phyloP scores from a whole-genome alignment of 192 early-diverging fungal genomes.

The Thamnidium elegans region DNA sequence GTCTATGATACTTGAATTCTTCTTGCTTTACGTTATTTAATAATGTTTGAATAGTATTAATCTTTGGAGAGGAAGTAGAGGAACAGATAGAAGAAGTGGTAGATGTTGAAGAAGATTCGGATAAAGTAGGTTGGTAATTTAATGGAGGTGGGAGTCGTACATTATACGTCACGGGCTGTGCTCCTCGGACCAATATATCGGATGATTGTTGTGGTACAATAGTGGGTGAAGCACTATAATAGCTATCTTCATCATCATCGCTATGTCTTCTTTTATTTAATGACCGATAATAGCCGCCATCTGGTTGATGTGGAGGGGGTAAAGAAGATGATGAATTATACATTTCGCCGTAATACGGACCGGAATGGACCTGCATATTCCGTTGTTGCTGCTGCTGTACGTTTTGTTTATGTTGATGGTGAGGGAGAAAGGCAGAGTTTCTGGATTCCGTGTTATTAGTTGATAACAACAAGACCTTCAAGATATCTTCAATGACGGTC shows the following conservation, averaged over 20 bases:
- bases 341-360: constrained; percentile 20
- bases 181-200: not conserved
- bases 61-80: constrained; percentile 3
- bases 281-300: not conserved
- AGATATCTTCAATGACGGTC: constrained; percentile 21
- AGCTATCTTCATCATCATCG: not conserved
- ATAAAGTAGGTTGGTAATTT: constrained; percentile 11
- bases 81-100: constrained; percentile 17
- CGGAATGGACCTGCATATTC: constrained; percentile 22
- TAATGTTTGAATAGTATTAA: constrained; percentile 12
- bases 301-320: not conserved
- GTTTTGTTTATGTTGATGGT: not conserved
- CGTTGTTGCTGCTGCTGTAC: not conserved
- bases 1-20: not conserved
- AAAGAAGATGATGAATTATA: not conserved
- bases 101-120: constrained; percentile 21
- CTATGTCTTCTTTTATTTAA: not conserved
- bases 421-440: constrained; percentile 7
- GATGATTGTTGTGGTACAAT: not conserved
- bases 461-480: constrained; percentile 15
- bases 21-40: not conserved
- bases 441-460: not conserved
- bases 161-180: not conserved
- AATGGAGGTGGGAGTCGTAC: constrained; percentile 1
- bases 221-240: not conserved